These are phyloP conservation scores for Crithidia thermophila DNA, from an alignment of 208 protist genomes.

Conservation along the genomic window DNA sequence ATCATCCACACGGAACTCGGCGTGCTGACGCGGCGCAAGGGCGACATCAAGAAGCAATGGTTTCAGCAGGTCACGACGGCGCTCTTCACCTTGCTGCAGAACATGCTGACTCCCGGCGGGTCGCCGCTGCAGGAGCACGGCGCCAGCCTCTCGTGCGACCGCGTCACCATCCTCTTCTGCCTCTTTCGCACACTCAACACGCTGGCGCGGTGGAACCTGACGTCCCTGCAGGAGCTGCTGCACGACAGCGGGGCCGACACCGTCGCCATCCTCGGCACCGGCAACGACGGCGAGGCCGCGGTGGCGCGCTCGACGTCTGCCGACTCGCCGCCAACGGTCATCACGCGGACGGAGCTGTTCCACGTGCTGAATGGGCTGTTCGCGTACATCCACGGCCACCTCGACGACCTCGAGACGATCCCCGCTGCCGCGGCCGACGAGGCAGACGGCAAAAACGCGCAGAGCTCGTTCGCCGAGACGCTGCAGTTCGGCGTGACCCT, in stretches of 20 bases:
- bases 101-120: constrained; percentile 64
- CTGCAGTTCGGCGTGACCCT: constrained; percentile 77
- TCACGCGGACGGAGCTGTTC: constrained; percentile 79
- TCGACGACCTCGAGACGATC: constrained; percentile 65
- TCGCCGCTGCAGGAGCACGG: constrained; percentile 25
- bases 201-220: constrained; percentile 77
- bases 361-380: constrained; percentile 77
- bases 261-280: constrained; percentile 9
- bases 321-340: constrained; percentile 24
- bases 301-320: constrained; percentile 4
- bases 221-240: constrained; percentile 66
- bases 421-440: constrained; percentile 6
- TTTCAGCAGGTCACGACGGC: constrained; percentile 51
- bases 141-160: constrained; percentile 35
- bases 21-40: constrained; percentile 53
- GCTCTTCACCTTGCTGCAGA: constrained; percentile 78
- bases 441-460: not conserved
- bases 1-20: constrained; percentile 52
- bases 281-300: constrained; percentile 16
- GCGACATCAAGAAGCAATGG: constrained; percentile 50
- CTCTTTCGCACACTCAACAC: constrained; percentile 73
- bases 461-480: constrained; percentile 68
- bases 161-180: constrained; percentile 67
- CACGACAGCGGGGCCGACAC: constrained; percentile 38
- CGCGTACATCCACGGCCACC: constrained; percentile 60